Base-by-base conservation (phyloP, 169 alveolate species). In the Cryptosporidium muris region DNA sequence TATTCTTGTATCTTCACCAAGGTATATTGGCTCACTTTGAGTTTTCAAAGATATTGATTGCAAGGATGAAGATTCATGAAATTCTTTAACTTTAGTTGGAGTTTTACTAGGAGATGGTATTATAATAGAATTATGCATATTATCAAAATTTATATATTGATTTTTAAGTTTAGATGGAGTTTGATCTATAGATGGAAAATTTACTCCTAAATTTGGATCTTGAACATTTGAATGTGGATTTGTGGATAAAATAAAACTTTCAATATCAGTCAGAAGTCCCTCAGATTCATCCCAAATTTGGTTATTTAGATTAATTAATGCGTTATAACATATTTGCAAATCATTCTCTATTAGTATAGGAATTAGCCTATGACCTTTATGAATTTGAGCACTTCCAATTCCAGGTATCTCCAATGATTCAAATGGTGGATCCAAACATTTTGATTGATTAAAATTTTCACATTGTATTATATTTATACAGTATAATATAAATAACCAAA, bases 351-450 rank as follows among this genome's bases (percentile, higher is more conserved):
- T 58, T 5, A 2, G 38, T 11, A 58, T 3, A 1, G 85, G 85
- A 56, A 74, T 74, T 11, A 74, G 63, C 49, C 85, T 74, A 45
- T 74, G 85, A 14, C 85, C 85, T 42, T 74, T 74, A n/a, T 74
- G 49, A 5, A 74, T 68, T 51, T 36, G 43, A 11, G 60, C 8
- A 11, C 47, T 9, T 8, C 85, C 85, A 16, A 38, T 54, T 60
- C 85, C 85, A 9, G 85, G 85, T 2, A 74, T 62, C 43, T 74
- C 85, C 12, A 74, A 42, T 45, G 51, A 40, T 25, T 74, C 85
- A 74, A 56, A 56, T n/a, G 85, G 68, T 4, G 85, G 63, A n/a
- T 25, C 62, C 42, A 56, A 74, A 9, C 85, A 74, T 2, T n/a
- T 9, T 4, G 8, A 49, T 12, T 49, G 34, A 12, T 2, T 62